Conservation (phyloP, 345 rosid genomes). For the Pistacia atlantica region DNA sequence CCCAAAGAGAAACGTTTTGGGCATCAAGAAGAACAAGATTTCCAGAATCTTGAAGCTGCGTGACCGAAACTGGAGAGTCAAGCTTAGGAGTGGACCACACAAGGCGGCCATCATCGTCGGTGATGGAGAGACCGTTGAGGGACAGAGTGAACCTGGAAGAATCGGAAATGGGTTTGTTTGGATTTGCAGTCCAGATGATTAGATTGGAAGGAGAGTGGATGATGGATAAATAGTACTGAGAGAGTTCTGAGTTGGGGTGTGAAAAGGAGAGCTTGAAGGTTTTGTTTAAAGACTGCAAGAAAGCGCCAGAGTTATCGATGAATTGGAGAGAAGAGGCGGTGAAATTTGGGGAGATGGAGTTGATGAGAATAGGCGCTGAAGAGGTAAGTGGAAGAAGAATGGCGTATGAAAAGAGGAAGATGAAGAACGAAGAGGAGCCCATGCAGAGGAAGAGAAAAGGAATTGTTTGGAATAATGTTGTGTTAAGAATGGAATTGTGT, state of each 20-base stretch:
- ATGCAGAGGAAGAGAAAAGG: not conserved
- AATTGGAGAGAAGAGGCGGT: constrained; percentile 15
- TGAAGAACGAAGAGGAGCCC: not conserved
- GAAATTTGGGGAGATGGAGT: constrained; percentile 26
- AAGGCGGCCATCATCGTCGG: not conserved
- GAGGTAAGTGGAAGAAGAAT: not conserved
- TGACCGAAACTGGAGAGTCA: not conserved
- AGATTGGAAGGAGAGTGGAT: constrained; percentile 15
- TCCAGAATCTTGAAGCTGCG: constrained; percentile 28
- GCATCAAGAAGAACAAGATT: constrained; percentile 25
- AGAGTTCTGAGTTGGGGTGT: not conserved
- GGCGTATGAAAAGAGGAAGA: not conserved
- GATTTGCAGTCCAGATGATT: constrained; percentile 30
- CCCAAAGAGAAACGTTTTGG: constrained; percentile 24
- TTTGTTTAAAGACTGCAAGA: constrained; percentile 21
- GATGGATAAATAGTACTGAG: constrained; percentile 22
- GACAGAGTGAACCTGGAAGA: constrained; percentile 20
- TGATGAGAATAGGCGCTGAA: not conserved
- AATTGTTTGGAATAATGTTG: not conserved
- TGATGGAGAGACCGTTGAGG: constrained; percentile 16
- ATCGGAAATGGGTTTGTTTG: constrained; percentile 16
- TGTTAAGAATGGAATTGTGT: not conserved
- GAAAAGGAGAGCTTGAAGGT: constrained; percentile 21
- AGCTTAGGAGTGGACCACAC: constrained; percentile 24
- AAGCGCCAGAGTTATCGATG: constrained; percentile 24